phyloP scores from a whole-genome alignment of 306 rosid genomes.

The Trifolium dubium region DNA sequence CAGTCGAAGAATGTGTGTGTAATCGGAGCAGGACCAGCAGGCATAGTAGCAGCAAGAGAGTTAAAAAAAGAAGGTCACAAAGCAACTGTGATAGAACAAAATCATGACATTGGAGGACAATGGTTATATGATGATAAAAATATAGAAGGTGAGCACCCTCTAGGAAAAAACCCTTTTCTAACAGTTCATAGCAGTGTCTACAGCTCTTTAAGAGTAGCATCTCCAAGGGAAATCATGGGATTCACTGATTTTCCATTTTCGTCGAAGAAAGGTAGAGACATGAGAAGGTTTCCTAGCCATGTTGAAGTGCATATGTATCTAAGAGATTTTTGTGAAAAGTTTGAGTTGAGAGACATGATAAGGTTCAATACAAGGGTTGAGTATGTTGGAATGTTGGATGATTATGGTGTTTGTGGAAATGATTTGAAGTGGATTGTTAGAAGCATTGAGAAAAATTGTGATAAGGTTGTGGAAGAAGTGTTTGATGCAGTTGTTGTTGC shows the following conservation, averaged over 20 bases:
- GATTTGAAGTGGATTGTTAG: constrained; percentile 78
- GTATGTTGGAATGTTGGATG: constrained; percentile 69
- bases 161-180: constrained; percentile 59
- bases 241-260: constrained; percentile 81
- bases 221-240: constrained; percentile 93
- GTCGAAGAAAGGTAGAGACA: constrained; percentile 77
- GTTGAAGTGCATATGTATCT: constrained; percentile 67
- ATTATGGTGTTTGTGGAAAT: constrained; percentile 52
- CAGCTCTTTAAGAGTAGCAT: constrained; percentile 64
- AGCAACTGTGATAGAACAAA: constrained; percentile 72
- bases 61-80: constrained; percentile 79
- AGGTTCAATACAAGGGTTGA: constrained; percentile 81
- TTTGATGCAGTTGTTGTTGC: constrained; percentile 96
- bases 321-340: constrained; percentile 70
- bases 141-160: constrained; percentile 67
- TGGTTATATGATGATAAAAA: constrained; percentile 80
- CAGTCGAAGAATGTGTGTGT: constrained; percentile 72
- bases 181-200: constrained; percentile 82
- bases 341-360: constrained; percentile 74
- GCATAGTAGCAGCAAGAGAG: constrained; percentile 88
- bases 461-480: constrained; percentile 60
- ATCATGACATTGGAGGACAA: constrained; percentile 92
- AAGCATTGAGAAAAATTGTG: constrained; percentile 56
- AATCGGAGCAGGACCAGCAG: constrained; percentile 90
- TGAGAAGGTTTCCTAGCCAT: constrained; percentile 88